A percentile compares a stretch with the other conserved stretches of the same genome.
Evolutionary conservation across 2,329 filamentous ascomycete genomes (phyloP).

Genomic region (Stemphylium beticola): DNA sequence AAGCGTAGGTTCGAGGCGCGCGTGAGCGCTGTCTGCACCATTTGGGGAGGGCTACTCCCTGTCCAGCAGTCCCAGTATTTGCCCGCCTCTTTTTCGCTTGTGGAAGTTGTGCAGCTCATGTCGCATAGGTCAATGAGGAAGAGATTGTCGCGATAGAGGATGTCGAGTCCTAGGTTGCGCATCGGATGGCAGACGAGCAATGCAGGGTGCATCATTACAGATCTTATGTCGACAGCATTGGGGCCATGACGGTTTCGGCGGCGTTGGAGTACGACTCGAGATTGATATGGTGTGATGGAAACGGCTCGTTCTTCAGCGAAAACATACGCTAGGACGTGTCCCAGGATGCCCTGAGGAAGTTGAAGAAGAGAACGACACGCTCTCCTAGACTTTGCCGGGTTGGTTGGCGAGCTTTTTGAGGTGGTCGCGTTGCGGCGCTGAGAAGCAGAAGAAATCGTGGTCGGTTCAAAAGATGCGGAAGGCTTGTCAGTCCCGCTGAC

Average conservation of each 20-base stretch:
- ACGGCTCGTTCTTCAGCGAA: slow-evolving; percentile 25
- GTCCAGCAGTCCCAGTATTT: slow-evolving; percentile 31
- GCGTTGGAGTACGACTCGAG: slow-evolving; percentile 19
- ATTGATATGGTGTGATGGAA: slow-evolving; percentile 14
- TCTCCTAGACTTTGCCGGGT: background rate
- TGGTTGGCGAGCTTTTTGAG: background rate
- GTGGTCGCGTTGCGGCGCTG: background rate
- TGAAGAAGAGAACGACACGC: slow-evolving; percentile 11
- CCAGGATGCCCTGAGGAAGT: slow-evolving; percentile 25
- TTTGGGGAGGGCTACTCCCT: slow-evolving; percentile 17
- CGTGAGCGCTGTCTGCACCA: slow-evolving; percentile 24
- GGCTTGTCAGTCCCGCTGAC: background rate
- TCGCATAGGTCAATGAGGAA: slow-evolving; percentile 34
- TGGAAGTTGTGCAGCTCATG: slow-evolving; percentile 14
- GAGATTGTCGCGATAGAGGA: slow-evolving; percentile 25
- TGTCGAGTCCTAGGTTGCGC: slow-evolving; percentile 16
- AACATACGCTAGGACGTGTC: slow-evolving; percentile 28
- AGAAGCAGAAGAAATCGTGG: slow-evolving; percentile 16
- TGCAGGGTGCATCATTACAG: slow-evolving; percentile 17
- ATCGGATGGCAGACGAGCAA: slow-evolving; percentile 5
- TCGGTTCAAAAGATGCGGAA: slow-evolving; percentile 14
- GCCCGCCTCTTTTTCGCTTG: slow-evolving; percentile 19
- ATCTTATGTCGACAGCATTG: slow-evolving; percentile 28
- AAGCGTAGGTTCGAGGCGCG: slow-evolving; percentile 26
- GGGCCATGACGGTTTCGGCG: slow-evolving; percentile 25